Percentiles rank a stretch among this genome's conserved stretches.
Conservation (phyloP, 2,329 filamentous ascomycete genomes). For the Ceratocystis albifundus region DNA sequence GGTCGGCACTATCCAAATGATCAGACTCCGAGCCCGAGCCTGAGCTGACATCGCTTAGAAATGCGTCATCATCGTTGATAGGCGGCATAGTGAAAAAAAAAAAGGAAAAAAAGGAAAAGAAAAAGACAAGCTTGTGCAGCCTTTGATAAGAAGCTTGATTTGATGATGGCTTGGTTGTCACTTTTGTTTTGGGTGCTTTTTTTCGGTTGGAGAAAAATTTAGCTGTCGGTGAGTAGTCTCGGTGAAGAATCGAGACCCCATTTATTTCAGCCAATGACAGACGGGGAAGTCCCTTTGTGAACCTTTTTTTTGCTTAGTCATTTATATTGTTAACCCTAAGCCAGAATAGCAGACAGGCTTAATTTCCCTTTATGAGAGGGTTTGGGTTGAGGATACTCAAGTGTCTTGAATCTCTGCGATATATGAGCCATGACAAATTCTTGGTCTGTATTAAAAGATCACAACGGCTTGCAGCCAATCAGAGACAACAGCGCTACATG, state of each 20-base stretch:
- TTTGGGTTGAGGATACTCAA: too few relatives aligned
- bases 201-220: not conserved
- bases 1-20: constrained; percentile 36
- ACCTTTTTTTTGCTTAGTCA: not conserved
- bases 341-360: too few relatives aligned
- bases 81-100: constrained; percentile 19
- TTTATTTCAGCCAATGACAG: not conserved
- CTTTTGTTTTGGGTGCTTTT: not conserved
- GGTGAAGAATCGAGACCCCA: not conserved
- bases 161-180: not conserved
- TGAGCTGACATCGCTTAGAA: constrained; percentile 22
- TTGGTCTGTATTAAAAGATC: not conserved
- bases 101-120: not conserved
- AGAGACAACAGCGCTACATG: not conserved
- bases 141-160: not conserved
- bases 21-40: constrained; percentile 40
- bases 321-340: not conserved
- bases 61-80: constrained; percentile 13
- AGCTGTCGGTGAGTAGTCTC: constrained; percentile 8
- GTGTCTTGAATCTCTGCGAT: too few relatives aligned
- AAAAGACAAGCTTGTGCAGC: not conserved
- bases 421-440: not conserved
- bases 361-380: too few relatives aligned
- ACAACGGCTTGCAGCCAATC: not conserved
- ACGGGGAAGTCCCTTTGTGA: not conserved